Evolutionary conservation across 2,329 filamentous ascomycete species (phyloP).

Genomic region (Phaeosphaeria sp.): DNA sequence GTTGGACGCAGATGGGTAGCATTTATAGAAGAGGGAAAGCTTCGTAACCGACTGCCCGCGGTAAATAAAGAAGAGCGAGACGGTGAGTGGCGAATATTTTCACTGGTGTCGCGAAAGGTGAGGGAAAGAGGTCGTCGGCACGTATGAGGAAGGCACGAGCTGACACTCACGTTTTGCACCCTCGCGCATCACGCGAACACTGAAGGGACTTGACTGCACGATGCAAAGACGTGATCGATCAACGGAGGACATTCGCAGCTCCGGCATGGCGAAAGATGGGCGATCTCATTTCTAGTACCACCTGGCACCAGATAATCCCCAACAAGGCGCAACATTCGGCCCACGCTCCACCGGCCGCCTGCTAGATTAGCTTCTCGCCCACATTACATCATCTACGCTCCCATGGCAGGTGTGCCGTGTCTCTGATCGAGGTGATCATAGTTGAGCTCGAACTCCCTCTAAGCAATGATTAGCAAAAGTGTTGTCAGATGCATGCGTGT

Average conservation of each 20-base stretch:
- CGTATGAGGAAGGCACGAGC: neutral
- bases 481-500: neutral
- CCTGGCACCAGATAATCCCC: neutral
- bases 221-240: neutral
- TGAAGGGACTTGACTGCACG: neutral
- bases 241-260: neutral
- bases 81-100: neutral
- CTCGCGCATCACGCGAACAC: too few species aligned
- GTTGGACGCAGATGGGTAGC: neutral
- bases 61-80: neutral
- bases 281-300: neutral
- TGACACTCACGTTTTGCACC: neutral
- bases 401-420: slow-evolving; percentile 45
- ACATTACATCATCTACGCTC: slow-evolving; percentile 17
- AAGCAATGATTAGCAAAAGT: slow-evolving; percentile 22
- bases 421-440: slow-evolving; percentile 59
- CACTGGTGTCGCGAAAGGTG: neutral
- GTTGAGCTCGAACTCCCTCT: slow-evolving; percentile 60
- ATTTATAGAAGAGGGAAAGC: neutral
- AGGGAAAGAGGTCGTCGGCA: neutral
- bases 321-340: neutral
- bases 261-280: neutral
- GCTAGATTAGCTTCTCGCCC: neutral
- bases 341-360: neutral
- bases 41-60: neutral